A percentile compares a stretch with the other conserved stretches of the same genome.
phyloP scores from a whole-genome alignment of 345 rosid species.

The Rubroshorea leprosula region DNA sequence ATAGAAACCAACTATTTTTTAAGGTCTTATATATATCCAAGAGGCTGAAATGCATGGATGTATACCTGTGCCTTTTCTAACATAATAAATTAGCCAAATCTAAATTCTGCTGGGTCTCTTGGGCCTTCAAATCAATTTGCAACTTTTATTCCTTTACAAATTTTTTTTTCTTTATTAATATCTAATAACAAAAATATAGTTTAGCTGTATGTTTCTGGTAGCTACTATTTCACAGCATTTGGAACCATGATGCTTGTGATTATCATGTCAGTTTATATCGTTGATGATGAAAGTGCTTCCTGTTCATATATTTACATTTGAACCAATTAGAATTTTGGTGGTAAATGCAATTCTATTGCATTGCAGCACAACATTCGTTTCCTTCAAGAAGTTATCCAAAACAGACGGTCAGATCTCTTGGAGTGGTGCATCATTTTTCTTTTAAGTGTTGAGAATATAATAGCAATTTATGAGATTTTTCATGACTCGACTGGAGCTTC shows the following conservation, averaged over 20 bases:
- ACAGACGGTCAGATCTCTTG: constrained; percentile 69
- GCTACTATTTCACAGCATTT: background rate
- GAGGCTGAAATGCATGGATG: no score
- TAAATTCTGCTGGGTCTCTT: no score
- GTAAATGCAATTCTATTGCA: background rate
- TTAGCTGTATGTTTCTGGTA: background rate
- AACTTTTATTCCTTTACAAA: no score
- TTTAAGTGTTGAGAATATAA: constrained; percentile 56
- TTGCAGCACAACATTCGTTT: constrained; percentile 93
- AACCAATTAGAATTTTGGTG: background rate
- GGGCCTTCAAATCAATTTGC: no score
- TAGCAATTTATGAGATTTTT: constrained; percentile 68
- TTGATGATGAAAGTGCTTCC: background rate
- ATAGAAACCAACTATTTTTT: no score
- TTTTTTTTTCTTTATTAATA: no score
- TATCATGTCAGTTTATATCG: background rate
- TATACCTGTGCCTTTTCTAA: no score
- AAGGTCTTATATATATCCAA: no score
- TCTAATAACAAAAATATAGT: background rate
- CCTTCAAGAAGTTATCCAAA: constrained; percentile 87
- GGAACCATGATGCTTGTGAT: background rate
- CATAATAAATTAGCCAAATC: no score
- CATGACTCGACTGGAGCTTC: constrained; percentile 38
- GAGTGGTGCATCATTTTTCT: constrained; percentile 93
- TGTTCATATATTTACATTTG: background rate